These are phyloP conservation scores for Elsinoe necatrix DNA, from an alignment of 2,329 filamentous ascomycete species.

Conservation along the genomic window DNA sequence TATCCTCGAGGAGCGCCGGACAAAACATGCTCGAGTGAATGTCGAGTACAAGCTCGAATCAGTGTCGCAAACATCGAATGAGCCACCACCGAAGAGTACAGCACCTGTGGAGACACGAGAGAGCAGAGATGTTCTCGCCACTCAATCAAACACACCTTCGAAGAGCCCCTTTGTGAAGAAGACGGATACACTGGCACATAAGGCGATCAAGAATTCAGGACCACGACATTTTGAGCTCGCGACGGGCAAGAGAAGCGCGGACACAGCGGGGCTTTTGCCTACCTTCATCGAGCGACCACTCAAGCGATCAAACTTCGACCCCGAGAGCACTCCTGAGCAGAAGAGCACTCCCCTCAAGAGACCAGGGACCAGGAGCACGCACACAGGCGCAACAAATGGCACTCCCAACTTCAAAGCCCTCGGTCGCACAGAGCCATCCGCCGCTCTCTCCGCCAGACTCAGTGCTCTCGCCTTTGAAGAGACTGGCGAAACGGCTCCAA, in stretches of 20 bases:
- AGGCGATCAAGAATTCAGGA: conserved; percentile 11
- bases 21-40: conserved; percentile 17
- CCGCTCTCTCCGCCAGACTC: conserved; percentile 15
- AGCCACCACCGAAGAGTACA: neutral
- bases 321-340: neutral
- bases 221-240: conserved; percentile 15
- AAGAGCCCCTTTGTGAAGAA: conserved; percentile 14
- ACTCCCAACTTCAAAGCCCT: neutral
- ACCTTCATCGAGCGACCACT: conserved; percentile 19
- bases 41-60: conserved; percentile 14
- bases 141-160: neutral
- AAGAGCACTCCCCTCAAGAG: conserved; percentile 16
- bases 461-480: conserved; percentile 18
- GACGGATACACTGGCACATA: conserved; percentile 15
- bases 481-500: conserved; percentile 22
- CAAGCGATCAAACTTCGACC: conserved; percentile 9
- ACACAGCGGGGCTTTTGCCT: conserved; percentile 15
- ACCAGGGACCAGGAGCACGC: conserved; percentile 16
- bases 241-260: conserved; percentile 9
- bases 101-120: neutral
- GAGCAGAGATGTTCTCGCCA: neutral
- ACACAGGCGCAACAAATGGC: conserved; percentile 8
- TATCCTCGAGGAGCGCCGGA: conserved; percentile 20
- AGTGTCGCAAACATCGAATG: conserved; percentile 18
- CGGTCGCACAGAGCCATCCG: conserved; percentile 21